Conservation (phyloP, 2,329 filamentous ascomycete species). For the Trichothecium sympodiale region DNA sequence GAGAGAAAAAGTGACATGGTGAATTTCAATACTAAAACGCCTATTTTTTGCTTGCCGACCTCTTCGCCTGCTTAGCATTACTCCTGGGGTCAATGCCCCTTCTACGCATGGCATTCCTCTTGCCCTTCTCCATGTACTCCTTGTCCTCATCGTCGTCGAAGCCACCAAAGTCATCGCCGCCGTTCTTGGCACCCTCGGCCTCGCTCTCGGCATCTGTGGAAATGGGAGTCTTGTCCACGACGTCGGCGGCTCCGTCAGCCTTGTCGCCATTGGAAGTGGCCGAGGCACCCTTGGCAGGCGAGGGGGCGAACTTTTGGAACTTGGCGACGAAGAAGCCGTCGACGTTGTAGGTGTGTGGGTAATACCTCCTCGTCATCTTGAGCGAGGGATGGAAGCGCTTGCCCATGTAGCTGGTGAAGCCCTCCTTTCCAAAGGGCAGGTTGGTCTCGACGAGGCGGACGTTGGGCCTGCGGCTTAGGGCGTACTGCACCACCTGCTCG, state of each 20-base stretch:
- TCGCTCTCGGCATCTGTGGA: slow-evolving; percentile 33
- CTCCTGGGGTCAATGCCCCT: slow-evolving; percentile 64
- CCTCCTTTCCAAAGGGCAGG: slow-evolving; percentile 80
- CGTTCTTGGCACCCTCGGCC: slow-evolving; percentile 19
- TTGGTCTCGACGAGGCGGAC: slow-evolving; percentile 88
- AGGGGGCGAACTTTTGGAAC: slow-evolving; percentile 82
- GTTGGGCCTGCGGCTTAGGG: slow-evolving; percentile 81
- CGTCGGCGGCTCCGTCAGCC: slow-evolving; percentile 23
- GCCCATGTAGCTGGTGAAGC: slow-evolving; percentile 82
- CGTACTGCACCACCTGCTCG: slow-evolving; percentile 89
- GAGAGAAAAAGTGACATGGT: too few relatives aligned
- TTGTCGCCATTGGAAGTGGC: slow-evolving; percentile 20
- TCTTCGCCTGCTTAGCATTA: slow-evolving; percentile 19
- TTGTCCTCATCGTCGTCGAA: slow-evolving; percentile 67
- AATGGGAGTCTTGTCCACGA: slow-evolving; percentile 62
- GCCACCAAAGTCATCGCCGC: slow-evolving; percentile 52
- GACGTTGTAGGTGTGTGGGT: slow-evolving; percentile 87
- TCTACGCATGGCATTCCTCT: slow-evolving; percentile 60
- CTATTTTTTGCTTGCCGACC: slow-evolving; percentile 1
- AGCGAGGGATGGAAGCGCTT: slow-evolving; percentile 84
- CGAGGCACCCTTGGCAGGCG: slow-evolving; percentile 40
- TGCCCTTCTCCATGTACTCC: slow-evolving; percentile 61
- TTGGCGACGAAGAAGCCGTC: slow-evolving; percentile 98
- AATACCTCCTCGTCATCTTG: slow-evolving; percentile 74
- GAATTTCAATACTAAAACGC: too few relatives aligned